A percentile compares a stretch with the other conserved stretches of the same genome.
phyloP scores from a whole-genome alignment of 768 basidiomycete genomes.

The Coprinopsis cinerea region DNA sequence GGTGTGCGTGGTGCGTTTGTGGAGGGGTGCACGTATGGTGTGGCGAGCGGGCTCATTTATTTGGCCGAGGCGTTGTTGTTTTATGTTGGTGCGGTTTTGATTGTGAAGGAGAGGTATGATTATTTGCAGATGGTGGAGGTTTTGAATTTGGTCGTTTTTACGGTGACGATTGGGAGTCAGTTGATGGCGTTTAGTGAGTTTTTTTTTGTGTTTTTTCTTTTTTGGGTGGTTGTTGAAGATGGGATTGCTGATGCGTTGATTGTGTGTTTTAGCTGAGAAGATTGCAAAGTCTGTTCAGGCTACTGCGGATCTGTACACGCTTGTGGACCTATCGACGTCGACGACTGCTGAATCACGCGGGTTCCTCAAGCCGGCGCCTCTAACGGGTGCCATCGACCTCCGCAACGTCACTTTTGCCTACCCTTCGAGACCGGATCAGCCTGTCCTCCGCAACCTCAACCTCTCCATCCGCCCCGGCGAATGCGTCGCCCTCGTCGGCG shows the following conservation, averaged over 20 bases:
- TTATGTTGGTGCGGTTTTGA: constrained; percentile 84
- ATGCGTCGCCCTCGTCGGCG: constrained; percentile 89
- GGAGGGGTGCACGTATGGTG: constrained; percentile 78
- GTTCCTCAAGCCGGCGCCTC: constrained; percentile 46
- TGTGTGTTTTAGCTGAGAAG: constrained; percentile 45
- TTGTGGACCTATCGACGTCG: constrained; percentile 53
- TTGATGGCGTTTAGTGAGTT: constrained; percentile 90
- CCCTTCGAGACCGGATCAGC: constrained; percentile 69
- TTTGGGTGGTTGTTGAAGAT: background rate
- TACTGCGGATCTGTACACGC: constrained; percentile 67
- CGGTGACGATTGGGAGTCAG: constrained; percentile 86
- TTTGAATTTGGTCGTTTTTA: constrained; percentile 87
- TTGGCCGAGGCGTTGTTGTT: constrained; percentile 87
- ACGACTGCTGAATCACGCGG: constrained; percentile 75
- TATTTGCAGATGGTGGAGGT: constrained; percentile 90
- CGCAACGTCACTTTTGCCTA: constrained; percentile 77
- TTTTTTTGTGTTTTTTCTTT: constrained; percentile 7
- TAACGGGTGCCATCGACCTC: constrained; percentile 67
- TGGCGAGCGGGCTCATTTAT: constrained; percentile 80
- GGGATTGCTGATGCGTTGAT: background rate
- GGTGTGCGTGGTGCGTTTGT: constrained; percentile 83
- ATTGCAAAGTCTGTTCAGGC: constrained; percentile 88
- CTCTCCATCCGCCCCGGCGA: constrained; percentile 70
- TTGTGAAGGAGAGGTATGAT: constrained; percentile 73
- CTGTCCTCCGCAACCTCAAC: constrained; percentile 62